Evolutionary conservation across 2,329 filamentous ascomycete genomes (phyloP).

Genomic region (Ceratocystis colombiana): DNA sequence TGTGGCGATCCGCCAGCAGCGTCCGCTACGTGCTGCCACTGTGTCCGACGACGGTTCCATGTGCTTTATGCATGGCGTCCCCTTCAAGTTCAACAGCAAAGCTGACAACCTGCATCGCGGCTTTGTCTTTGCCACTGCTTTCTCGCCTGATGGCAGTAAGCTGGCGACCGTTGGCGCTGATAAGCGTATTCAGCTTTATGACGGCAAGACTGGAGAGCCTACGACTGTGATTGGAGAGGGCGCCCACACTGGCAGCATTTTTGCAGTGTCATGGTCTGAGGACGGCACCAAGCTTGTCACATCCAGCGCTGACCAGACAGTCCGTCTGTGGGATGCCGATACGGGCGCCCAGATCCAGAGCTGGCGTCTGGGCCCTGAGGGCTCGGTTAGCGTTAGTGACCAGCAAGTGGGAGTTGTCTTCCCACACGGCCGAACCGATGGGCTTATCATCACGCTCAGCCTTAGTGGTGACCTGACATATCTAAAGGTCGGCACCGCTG

Average conservation of each 20-base stretch:
- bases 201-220: conserved; percentile 87
- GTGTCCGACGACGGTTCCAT: conserved; percentile 81
- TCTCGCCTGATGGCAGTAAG: conserved; percentile 73
- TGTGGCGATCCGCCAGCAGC: conserved; percentile 78
- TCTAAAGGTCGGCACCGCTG: conserved; percentile 58
- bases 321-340: conserved; percentile 88
- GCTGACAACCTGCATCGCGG: conserved; percentile 69
- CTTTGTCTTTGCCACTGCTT: conserved; percentile 78
- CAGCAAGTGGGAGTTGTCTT: conserved; percentile 95
- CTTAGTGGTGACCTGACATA: conserved; percentile 87
- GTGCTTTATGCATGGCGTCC: conserved; percentile 86
- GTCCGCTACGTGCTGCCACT: conserved; percentile 83
- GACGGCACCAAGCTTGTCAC: conserved; percentile 83
- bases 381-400: conserved; percentile 59
- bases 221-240: conserved; percentile 67
- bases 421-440: conserved; percentile 71
- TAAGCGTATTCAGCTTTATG: conserved; percentile 83
- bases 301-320: conserved; percentile 85
- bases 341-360: conserved; percentile 64
- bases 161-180: conserved; percentile 91
- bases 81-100: conserved; percentile 93
- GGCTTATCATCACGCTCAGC: conserved; percentile 80
- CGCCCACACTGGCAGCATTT: conserved; percentile 84
- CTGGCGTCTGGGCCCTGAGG: conserved; percentile 75
- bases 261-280: conserved; percentile 78